A percentile compares a stretch with the other conserved stretches of the same genome.
Evolutionary conservation across 192 early-diverging fungal genomes (phyloP).

Genomic region (Entomortierella lignicola): DNA sequence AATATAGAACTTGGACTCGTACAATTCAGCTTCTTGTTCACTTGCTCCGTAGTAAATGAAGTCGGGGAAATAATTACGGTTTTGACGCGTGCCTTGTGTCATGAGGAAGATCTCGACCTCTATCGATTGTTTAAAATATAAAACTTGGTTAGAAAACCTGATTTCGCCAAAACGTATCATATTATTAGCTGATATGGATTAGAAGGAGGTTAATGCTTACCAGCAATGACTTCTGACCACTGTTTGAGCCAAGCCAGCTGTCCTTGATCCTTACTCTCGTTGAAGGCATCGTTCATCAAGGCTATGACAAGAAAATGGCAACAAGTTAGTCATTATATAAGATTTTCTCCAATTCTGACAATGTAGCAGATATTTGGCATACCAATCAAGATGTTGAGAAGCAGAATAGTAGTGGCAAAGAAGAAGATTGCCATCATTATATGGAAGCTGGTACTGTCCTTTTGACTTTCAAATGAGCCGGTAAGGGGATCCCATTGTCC

Average conservation of each 20-base stretch:
- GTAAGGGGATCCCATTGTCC: conserved; percentile 31
- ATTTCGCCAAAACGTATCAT: not conserved
- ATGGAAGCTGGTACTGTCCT: conserved; percentile 14
- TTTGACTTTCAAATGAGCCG: not conserved
- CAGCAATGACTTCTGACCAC: conserved; percentile 50
- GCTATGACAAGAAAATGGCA: conserved; percentile 14
- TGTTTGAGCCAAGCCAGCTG: conserved; percentile 52
- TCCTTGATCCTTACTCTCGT: conserved; percentile 43
- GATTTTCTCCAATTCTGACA: no score
- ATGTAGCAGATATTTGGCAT: no score
- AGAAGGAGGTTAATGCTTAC: conserved; percentile 30
- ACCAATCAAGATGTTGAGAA: conserved; percentile 51
- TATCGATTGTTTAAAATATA: not conserved
- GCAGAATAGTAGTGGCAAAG: conserved; percentile 46
- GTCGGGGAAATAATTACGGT: conserved; percentile 50
- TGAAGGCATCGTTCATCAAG: conserved; percentile 50
- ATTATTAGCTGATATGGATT: not conserved
- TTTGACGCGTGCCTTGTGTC: conserved; percentile 28
- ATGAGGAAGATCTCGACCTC: conserved; percentile 44
- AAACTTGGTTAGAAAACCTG: no score
- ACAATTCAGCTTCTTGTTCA: conserved; percentile 45
- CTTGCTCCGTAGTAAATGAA: conserved; percentile 51
- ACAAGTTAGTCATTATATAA: not conserved
- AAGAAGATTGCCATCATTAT: conserved; percentile 50
- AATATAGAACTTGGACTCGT: conserved; percentile 40